Evolutionary conservation across 352 stramenopile species (phyloP), one percentile per base, ranked within the genome.

Genomic region (Sclerospora graminicola): DNA sequence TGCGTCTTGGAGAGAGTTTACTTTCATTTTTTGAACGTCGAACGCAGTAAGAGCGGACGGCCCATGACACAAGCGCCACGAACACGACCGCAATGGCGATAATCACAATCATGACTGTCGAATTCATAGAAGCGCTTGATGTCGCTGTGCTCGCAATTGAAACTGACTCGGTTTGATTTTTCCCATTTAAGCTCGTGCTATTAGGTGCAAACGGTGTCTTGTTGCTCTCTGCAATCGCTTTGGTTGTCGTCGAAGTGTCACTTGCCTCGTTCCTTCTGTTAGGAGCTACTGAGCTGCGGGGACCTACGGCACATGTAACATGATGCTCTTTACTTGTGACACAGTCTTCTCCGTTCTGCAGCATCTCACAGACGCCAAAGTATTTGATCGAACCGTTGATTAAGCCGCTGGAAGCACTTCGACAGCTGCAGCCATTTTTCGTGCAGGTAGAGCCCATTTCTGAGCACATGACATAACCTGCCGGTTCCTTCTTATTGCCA

Each of bases 341-440:
- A n/a, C 61, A 67, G 30, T 51, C 34, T 14, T 45, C 36, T 10
- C 45, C 60, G 29, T 51, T 47, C 15, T 47, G 40, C 1, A 66
- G 40, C 8, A 63, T 16, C 2, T 66, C 32, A 23, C 57, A 71
- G 8, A 59, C 43, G 2, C 52, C 57, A 38, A 71, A 71, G 36
- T 56, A 59, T 18, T 56, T 43, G 14, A 41, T 55, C 0, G 42
- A 32, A 1, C 61, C 57, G 31, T 54, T 51, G 7, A 55, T 31
- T 19, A 31, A 26, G n/a, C 49, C 42, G 14, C 41, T 59, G 8
- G 45, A 37, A 3, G 38, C 15, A 9, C 45, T 49, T 0, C 61
- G 57, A 45, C 61, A 71, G 21, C 23, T 58, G 41, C 61, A 71
- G 5, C 45, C 48, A 44, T 55, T 57, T n/a, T 51, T 60, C 41